Base-by-base conservation (phyloP, 208 protist genomes). In the Blastocrithidia nonstop region DNA sequence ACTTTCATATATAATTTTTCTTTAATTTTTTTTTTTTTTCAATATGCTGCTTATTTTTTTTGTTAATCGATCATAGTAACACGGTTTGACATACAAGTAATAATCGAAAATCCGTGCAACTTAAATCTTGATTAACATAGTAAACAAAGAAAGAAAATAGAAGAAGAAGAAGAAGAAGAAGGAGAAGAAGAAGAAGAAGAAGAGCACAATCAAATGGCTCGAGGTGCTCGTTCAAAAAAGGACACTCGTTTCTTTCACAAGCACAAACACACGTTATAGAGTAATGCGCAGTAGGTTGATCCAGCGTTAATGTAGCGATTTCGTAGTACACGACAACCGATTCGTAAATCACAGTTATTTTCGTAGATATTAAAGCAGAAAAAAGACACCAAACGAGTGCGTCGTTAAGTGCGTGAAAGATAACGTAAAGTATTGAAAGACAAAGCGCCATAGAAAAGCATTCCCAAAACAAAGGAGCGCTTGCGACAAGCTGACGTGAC, bases 381-480 rank as follows among this genome's bases (percentile, higher is more conserved):
- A 46, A 93, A 93, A 54, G 83, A 93, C 50, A 70, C 75, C 1
- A 93, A 93, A 60, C 83, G 83, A 1, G 71, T 71, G 0, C 74
- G 83, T 7, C 74, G 83, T 22, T 78, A 93, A 61, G 47, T 45
- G 15, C 78, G 83, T 7, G 75, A 93, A 58, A 62, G 52, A 43
- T 72, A 82, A 57, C 78, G 83, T 1, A 71, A 62, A 44, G 47
- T 57, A n/a, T 51, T 84, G 19, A 81, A 82, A 24, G 78, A 85
- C 6, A 61, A 68, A 36, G 83, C 78, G 0, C 78, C 78, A 2
- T 67, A 47, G 42, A 93, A 93, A 68, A 50, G 64, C 5, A 74
- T 76, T 22, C 83, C 83, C 1, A 88, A 88, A 54, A 93, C 83
- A 33, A 88, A 93, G 66, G 83, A 93, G 50, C 78, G 83, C 6